These are phyloP conservation scores for Talaromyces sp. DNA, from an alignment of 2,329 filamentous ascomycete species.

Conservation along the genomic window DNA sequence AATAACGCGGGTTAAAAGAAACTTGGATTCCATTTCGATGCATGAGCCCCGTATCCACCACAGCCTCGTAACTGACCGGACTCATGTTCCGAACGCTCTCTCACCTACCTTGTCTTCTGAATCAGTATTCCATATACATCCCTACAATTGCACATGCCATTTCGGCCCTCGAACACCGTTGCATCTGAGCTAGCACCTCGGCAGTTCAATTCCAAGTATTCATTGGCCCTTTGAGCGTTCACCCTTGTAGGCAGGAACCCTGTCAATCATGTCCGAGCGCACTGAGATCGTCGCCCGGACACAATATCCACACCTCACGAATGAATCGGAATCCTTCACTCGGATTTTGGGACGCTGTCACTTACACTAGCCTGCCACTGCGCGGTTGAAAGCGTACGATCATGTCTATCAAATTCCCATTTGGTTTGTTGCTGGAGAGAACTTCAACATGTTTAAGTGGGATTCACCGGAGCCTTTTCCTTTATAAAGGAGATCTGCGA, in stretches of 20 bases:
- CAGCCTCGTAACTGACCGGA: no score
- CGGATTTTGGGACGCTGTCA: neutral
- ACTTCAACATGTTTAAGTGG: neutral
- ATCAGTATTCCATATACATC: neutral
- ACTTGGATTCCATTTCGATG: no score
- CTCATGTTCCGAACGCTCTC: neutral
- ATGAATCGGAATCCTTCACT: neutral
- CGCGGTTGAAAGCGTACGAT: neutral
- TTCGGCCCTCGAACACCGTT: neutral
- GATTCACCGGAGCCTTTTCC: neutral
- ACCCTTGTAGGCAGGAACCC: slow-evolving; percentile 5
- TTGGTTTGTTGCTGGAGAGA: neutral
- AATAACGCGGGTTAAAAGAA: no score
- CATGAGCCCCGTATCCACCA: no score
- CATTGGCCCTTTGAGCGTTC: neutral
- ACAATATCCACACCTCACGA: neutral
- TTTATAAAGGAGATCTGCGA: neutral
- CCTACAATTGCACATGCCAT: neutral
- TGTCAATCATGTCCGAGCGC: slow-evolving; percentile 6
- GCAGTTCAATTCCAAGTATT: neutral
- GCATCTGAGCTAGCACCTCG: neutral
- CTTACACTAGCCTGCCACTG: no score
- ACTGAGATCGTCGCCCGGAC: neutral
- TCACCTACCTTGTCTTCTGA: neutral
- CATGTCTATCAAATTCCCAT: neutral